A percentile compares a stretch with the other conserved stretches of the same genome.
phyloP scores from a whole-genome alignment of 208 protist genomes.

The Leishmania mexicana region DNA sequence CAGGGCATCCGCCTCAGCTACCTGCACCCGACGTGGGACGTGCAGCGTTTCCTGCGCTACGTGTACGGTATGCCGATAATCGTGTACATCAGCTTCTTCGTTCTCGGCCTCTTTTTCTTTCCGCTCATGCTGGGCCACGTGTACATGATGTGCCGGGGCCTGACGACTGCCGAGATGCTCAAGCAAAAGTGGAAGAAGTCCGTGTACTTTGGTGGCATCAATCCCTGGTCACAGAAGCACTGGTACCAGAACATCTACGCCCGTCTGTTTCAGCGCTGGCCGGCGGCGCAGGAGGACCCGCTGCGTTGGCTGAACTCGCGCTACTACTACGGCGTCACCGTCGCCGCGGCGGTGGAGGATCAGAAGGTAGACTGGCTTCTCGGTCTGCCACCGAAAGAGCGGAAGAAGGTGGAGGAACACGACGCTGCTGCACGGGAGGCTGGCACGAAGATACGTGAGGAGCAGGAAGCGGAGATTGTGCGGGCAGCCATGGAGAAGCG shows the following conservation, averaged over 20 bases:
- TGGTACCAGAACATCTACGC: slow-evolving; percentile 30
- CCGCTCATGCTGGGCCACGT: slow-evolving; percentile 38
- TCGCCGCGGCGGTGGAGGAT: slow-evolving; percentile 45
- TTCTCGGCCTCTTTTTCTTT: slow-evolving; percentile 49
- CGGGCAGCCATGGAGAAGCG: slow-evolving; percentile 16
- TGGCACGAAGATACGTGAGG: slow-evolving; percentile 15
- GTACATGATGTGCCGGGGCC: slow-evolving; percentile 40
- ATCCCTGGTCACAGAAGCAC: slow-evolving; percentile 48
- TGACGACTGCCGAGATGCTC: slow-evolving; percentile 52
- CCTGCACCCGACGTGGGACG: slow-evolving; percentile 22
- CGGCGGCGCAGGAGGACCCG: slow-evolving; percentile 11
- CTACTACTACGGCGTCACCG: slow-evolving; percentile 52
- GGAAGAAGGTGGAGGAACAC: slow-evolving; percentile 28
- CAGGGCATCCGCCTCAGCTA: slow-evolving; percentile 33
- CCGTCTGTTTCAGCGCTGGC: slow-evolving; percentile 28
- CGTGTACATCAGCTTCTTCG: slow-evolving; percentile 38
- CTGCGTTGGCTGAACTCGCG: slow-evolving; percentile 35
- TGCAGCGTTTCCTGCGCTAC: slow-evolving; percentile 18
- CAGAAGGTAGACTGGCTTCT: slow-evolving; percentile 45
- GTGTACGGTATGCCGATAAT: slow-evolving; percentile 40
- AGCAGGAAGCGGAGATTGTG: slow-evolving; percentile 23
- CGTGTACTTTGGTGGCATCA: slow-evolving; percentile 47
- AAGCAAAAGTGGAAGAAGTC: slow-evolving; percentile 33
- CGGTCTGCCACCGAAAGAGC: slow-evolving; percentile 36
- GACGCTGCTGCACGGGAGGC: slow-evolving; percentile 18